phyloP scores from a whole-genome alignment of 768 basidiomycete species.

The Lentinula sp. region DNA sequence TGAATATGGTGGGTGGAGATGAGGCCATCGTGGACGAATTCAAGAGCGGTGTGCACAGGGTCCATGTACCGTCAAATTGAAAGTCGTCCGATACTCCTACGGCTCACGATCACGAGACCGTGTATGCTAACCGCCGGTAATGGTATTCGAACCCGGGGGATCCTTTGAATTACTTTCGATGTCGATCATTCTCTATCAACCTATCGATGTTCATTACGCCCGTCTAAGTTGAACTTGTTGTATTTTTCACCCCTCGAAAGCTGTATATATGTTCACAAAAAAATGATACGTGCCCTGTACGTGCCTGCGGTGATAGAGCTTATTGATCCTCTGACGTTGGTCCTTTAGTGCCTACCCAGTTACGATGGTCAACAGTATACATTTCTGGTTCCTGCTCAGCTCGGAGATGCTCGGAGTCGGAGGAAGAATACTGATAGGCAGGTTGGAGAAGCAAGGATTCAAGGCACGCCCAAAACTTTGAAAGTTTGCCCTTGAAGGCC shows the following conservation, averaged over 20 bases:
- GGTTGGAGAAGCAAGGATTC: not conserved
- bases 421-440: not conserved
- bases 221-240: no score
- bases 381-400: not conserved
- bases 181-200: no score
- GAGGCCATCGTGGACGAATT: not conserved
- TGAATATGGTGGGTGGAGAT: conserved; percentile 32
- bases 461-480: not conserved
- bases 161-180: no score
- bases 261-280: not conserved
- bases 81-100: not conserved
- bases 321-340: not conserved
- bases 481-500: not conserved
- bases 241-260: no score
- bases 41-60: not conserved
- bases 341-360: not conserved
- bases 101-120: not conserved
- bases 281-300: not conserved
- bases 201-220: no score
- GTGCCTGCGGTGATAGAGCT: not conserved
- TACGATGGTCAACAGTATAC: no score
- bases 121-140: not conserved
- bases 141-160: no score
- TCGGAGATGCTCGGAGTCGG: not conserved
- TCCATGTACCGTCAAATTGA: no score